Evolutionary conservation across 2,329 filamentous ascomycete species (phyloP), one percentile per base, ranked within the genome.

Genomic region (Arthroderma sp.): DNA sequence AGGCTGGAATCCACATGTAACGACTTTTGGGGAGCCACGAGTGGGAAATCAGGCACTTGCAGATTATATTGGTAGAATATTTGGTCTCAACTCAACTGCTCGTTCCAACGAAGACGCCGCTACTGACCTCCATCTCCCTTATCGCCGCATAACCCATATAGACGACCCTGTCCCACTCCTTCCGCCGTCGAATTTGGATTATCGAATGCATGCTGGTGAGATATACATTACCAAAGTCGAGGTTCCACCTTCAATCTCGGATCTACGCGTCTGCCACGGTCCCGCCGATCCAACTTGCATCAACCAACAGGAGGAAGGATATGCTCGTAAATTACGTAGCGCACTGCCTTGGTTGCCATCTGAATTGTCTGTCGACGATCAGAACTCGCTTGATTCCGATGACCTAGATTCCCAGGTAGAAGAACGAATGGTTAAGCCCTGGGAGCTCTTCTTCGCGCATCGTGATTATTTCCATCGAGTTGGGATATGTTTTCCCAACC

Each of bases 391-490:
- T 38, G 9, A 23, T 2, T 38, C 33, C 1, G 17, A 54, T 9
- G 13, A 54, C 15, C 5, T 9, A 23, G 33, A 39, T 4, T 54
- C 51, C 28, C 17, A 37, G 25, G 51, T 54, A 28, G 19, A 37
- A 38, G 11, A n/a, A 23, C 15, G 33, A 37, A 15, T 21, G 21
- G 23, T 39, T 33, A 87, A 86, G 70, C 79, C 94, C n/a, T 95
- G 91, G 89, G 83, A 95, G 72, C 75, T 96, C 6, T 85, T 97
- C 67, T 95, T 94, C 71, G 87, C 91, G 0, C 93, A 98, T 73
- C 78, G 93, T 39, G 93, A 98, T 73, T 98, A 98, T 71, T 97
- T 98, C 72, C 95, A 89, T 88, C 80, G 93, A 58, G 71, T 98
- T 56, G 93, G 93, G 0, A 74, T 97, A 33, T 98, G 93, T 73